Evolutionary conservation across 768 basidiomycete genomes (phyloP).

Genomic region (Leccinum variicolor): DNA sequence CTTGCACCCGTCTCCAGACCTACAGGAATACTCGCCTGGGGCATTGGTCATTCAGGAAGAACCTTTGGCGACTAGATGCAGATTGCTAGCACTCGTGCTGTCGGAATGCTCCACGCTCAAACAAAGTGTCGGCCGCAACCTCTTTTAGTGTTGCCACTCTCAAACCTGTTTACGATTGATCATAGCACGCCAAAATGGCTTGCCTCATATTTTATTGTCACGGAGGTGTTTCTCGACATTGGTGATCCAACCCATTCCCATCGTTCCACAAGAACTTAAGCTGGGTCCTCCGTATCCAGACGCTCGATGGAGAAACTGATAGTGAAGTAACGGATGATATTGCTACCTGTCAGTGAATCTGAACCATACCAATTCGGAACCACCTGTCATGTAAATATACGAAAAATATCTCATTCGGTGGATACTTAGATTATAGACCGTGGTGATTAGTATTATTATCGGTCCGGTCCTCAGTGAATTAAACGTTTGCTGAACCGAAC

Average conservation of each 20-base stretch:
- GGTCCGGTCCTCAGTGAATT: no score
- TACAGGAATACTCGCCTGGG: conserved; percentile 60
- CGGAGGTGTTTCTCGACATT: conserved; percentile 76
- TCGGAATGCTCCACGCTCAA: conserved; percentile 68
- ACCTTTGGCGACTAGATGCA: conserved; percentile 76
- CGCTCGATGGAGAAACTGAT: conserved; percentile 37
- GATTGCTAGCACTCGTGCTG: conserved; percentile 79
- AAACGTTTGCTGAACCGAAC: no score
- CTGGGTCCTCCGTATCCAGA: conserved; percentile 61
- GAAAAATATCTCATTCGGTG: no score
- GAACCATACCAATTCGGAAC: no score
- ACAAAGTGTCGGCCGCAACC: conserved; percentile 47
- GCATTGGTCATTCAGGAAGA: conserved; percentile 72
- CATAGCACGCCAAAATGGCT: conserved; percentile 80
- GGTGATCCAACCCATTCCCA: conserved; percentile 66
- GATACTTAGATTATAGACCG: no score
- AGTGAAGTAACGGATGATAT: no score
- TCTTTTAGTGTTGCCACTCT: conserved; percentile 67
- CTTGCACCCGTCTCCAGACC: conserved; percentile 54
- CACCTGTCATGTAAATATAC: no score
- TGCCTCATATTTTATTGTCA: conserved; percentile 78
- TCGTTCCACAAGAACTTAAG: conserved; percentile 47
- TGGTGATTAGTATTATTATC: no score
- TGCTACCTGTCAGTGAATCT: no score
- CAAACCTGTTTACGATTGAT: conserved; percentile 49